Evolutionary conservation across 2,329 filamentous ascomycete species (phyloP), one percentile per base, ranked within the genome.

Genomic region (Penicillium hesseltinei): DNA sequence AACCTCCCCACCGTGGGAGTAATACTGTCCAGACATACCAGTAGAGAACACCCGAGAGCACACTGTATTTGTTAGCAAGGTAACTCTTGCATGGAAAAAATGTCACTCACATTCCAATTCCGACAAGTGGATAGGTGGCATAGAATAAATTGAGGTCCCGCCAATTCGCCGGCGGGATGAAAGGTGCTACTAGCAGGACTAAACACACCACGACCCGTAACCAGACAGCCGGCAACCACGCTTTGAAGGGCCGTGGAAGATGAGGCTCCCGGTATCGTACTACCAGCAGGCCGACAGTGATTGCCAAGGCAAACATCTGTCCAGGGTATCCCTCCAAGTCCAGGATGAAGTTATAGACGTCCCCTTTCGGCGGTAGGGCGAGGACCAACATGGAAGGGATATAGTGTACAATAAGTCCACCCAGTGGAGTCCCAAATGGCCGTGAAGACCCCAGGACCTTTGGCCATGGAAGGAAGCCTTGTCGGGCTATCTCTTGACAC

Each of bases 301-400:
- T 75, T 0, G 84, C 82, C 1, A 89, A 69, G 0, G 80, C 80
- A 54, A 87, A 81, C 15, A 90, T 76, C 57, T 88, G 84, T 0
- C 79, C 84, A 0, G 87, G 83, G 62, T 90, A 90, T 0, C 84
- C 86, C 65, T 90, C 87, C 0, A 90, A 84, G 46, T 91, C 87
- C 0, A 90, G 75, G 29, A 91, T 90, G 65, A 91, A 89, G 10
- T 84, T 86, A 71, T 90, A 91, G 0, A 88, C 84, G 46, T 88
- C 82, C 3, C 80, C 78, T 0, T 86, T 84, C 0, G 87, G 86
- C 0, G 87, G 87, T 0, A 89, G 75, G 0, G 80, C 72, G 49
- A 91, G 89, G 3, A 90, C 86, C 1, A 90, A 74, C 0, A 88
- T 63, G 0, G 87, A 89, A 0, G 88, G 87, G 31, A 91, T 78